A percentile compares a stretch with the other conserved stretches of the same genome.
phyloP scores from a whole-genome alignment of 2,329 filamentous ascomycete species.

The Magnaporthiopsis incrustans region DNA sequence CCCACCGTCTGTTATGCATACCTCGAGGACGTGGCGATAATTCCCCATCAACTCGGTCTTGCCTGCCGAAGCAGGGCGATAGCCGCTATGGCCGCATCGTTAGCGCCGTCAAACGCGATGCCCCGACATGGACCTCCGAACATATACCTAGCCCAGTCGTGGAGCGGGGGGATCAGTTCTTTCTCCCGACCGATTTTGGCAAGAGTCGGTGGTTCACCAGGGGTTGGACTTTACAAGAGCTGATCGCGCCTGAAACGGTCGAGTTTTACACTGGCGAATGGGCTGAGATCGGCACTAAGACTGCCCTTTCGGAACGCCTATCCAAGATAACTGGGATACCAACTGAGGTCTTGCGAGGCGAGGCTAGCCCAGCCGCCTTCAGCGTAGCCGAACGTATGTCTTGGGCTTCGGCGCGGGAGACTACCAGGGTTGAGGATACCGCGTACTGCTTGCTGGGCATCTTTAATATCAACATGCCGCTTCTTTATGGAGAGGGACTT shows the following conservation, averaged over 20 bases:
- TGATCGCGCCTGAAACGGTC: conserved; percentile 13
- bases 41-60: background rate
- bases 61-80: background rate
- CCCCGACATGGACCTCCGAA: background rate
- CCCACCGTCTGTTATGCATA: conserved; percentile 15
- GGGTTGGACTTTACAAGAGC: conserved; percentile 17
- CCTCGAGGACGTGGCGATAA: conserved; percentile 8
- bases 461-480: conserved; percentile 18
- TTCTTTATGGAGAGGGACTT: conserved; percentile 19
- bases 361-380: conserved; percentile 10
- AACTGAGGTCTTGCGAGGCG: background rate
- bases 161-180: no score
- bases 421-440: conserved; percentile 14
- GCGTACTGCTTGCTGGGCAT: conserved; percentile 19
- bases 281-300: conserved; percentile 2
- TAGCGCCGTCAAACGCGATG: background rate
- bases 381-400: conserved; percentile 16
- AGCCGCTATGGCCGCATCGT: no score
- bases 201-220: conserved; percentile 16
- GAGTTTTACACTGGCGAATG: conserved; percentile 13
- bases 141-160: no score
- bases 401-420: conserved; percentile 16
- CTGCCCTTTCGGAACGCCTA: conserved; percentile 14
- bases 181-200: background rate
- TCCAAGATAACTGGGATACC: conserved; percentile 2